A percentile compares a stretch with the other conserved stretches of the same genome.
Conservation (phyloP, 2,329 filamentous ascomycete genomes). For the Chalara sp. region DNA sequence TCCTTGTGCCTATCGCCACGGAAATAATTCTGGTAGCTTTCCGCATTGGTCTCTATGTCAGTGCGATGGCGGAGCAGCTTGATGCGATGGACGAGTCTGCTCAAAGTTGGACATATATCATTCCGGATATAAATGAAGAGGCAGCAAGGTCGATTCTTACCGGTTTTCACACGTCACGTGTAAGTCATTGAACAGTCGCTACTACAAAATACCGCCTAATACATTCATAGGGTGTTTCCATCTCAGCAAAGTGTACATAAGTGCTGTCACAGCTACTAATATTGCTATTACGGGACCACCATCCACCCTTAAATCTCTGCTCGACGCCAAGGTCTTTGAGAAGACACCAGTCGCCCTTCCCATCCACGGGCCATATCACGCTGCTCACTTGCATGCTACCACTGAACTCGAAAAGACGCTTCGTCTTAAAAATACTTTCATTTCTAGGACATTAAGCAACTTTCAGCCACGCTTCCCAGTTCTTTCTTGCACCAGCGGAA, state of each 20-base stretch:
- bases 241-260: slow-evolving; percentile 42
- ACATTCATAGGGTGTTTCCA: slow-evolving; percentile 29
- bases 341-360: slow-evolving; percentile 41
- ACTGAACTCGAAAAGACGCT: slow-evolving; percentile 29
- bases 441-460: slow-evolving; percentile 31
- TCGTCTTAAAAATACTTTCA: background rate
- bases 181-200: slow-evolving; percentile 23
- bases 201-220: slow-evolving; percentile 1
- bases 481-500: slow-evolving; percentile 39
- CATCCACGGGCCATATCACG: slow-evolving; percentile 51
- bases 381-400: slow-evolving; percentile 43
- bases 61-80: slow-evolving; percentile 33
- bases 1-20: slow-evolving; percentile 54
- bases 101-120: slow-evolving; percentile 61
- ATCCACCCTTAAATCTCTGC: slow-evolving; percentile 37
- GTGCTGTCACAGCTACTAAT: slow-evolving; percentile 41
- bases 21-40: slow-evolving; percentile 62
- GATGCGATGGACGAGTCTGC: slow-evolving; percentile 30
- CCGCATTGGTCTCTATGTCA: slow-evolving; percentile 52
- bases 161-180: slow-evolving; percentile 51
- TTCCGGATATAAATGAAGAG: slow-evolving; percentile 47
- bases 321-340: slow-evolving; percentile 33
- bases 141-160: slow-evolving; percentile 43
- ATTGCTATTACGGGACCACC: slow-evolving; percentile 51
- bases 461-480: slow-evolving; percentile 40